Base-by-base conservation (phyloP, 176 grass and related monocot species). In the Musa schizocarpa region DNA sequence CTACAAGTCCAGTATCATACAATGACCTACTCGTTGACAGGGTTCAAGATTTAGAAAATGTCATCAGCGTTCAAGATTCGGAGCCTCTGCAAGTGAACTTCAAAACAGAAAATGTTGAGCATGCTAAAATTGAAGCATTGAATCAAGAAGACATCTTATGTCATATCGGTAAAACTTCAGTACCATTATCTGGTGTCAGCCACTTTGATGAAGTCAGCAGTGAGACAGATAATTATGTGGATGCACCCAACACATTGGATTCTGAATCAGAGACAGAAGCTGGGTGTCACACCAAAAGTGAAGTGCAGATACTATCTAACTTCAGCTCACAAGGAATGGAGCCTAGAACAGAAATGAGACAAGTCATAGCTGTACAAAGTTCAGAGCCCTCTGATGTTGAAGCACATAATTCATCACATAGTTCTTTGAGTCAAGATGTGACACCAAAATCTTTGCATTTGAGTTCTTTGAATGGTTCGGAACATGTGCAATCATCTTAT, bases 191-290 rank as follows among this genome's bases (percentile, higher is more conserved):
- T 84, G 78, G 77, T 76, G 67, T 81, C 17, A 94, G 69, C 53
- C 76, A 86, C 74, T 68, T 67, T 81, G 95, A 94, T 80, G 95
- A 88, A 77, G 81, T 89, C 55, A 71, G 77, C 73, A 83, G 88
- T 87, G 95, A 94, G 82, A 61, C 86, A 63, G 95, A 99, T 25
- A 94, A 89, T 76, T 99, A 94, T 76, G 73, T 94, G 76, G 95
- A 99, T 88, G 95, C 95, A 82, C 82, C 91, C 55, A 94, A 92
- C 50, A 99, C 84, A 52, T 73, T 94, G 74, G 95, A 99, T 81
- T 94, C 91, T 29, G 95, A 99, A 81, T 82, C 91, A 84, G 91
- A 99, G 75, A 87, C 86, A 50, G 95, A 99, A 81, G 20, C 52
- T 72, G 95, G 86, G 51, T 82, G 64, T 77, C 75, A 78, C 83